A percentile compares a stretch with the other conserved stretches of the same genome.
Conservation (phyloP, 768 basidiomycete species). For the Pleurotus salmoneostramineus region DNA sequence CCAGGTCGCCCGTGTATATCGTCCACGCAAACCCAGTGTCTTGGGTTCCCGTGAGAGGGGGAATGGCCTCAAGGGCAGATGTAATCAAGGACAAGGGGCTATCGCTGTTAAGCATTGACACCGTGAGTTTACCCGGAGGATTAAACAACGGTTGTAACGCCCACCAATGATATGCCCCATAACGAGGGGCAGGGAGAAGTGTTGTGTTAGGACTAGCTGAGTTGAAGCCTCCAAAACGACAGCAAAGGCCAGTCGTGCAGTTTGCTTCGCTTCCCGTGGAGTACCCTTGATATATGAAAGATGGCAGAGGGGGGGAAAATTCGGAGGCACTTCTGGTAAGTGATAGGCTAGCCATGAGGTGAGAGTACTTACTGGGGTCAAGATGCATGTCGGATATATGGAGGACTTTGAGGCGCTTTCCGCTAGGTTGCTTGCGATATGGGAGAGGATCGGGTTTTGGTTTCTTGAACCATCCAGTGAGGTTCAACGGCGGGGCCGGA, state of each 20-base stretch:
- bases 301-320: not conserved
- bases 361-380: conserved; percentile 52
- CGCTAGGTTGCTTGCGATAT: conserved; percentile 52
- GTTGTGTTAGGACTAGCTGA: conserved; percentile 42
- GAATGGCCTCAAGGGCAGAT: conserved; percentile 64
- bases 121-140: not conserved
- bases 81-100: conserved; percentile 57
- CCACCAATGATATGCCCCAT: conserved; percentile 60
- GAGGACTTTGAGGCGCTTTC: conserved; percentile 64
- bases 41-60: conserved; percentile 57
- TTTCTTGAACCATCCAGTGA: conserved; percentile 70
- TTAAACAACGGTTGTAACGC: not conserved
- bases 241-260: conserved; percentile 66
- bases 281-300: conserved; percentile 40
- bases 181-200: conserved; percentile 62
- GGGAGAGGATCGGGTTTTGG: conserved; percentile 71
- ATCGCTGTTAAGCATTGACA: conserved; percentile 38
- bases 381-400: conserved; percentile 79
- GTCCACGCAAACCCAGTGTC: conserved; percentile 60
- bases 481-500: conserved; percentile 54
- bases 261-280: conserved; percentile 70
- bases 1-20: conserved; percentile 70
- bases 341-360: not conserved
- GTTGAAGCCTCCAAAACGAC: conserved; percentile 53
- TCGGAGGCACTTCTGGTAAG: not conserved